These are phyloP conservation scores for Boletus rubroflammeus DNA, from an alignment of 768 basidiomycete species.

Conservation along the genomic window DNA sequence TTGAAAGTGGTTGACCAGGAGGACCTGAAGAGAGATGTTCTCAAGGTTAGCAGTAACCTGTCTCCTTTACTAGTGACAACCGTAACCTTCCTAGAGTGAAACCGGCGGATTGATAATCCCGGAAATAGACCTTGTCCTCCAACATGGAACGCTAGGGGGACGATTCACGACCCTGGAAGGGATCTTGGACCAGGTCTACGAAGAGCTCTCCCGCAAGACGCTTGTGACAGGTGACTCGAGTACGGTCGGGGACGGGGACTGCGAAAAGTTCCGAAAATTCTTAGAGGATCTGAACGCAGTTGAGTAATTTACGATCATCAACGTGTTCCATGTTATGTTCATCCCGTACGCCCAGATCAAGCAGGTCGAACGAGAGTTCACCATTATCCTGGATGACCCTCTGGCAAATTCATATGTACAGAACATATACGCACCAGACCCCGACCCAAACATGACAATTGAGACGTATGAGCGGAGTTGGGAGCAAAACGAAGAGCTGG, in stretches of 20 bases:
- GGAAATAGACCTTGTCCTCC: constrained; percentile 89
- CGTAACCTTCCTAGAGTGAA: constrained; percentile 64
- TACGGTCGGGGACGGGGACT: constrained; percentile 39
- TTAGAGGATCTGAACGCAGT: constrained; percentile 73
- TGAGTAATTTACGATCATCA: constrained; percentile 18
- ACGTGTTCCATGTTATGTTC: neutral
- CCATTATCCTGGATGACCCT: constrained; percentile 92
- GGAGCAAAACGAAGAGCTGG: constrained; percentile 93
- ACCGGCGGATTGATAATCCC: constrained; percentile 87
- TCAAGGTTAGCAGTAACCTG: constrained; percentile 62
- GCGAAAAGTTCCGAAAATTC: constrained; percentile 69
- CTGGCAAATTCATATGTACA: constrained; percentile 94
- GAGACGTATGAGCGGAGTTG: constrained; percentile 80
- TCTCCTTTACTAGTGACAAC: neutral
- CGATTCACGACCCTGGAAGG: constrained; percentile 98
- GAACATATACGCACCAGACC: constrained; percentile 95
- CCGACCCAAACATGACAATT: constrained; percentile 88
- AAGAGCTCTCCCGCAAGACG: constrained; percentile 87
- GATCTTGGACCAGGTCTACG: constrained; percentile 89
- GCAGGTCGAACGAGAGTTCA: constrained; percentile 75
- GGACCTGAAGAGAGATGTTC: constrained; percentile 87
- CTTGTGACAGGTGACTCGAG: constrained; percentile 70
- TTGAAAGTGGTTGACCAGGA: constrained; percentile 90
- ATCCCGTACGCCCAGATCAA: constrained; percentile 53
- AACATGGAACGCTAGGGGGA: constrained; percentile 92